Evolutionary conservation across 2,329 filamentous ascomycete species (phyloP).

Genomic region (Arthrocladium fulminans): DNA sequence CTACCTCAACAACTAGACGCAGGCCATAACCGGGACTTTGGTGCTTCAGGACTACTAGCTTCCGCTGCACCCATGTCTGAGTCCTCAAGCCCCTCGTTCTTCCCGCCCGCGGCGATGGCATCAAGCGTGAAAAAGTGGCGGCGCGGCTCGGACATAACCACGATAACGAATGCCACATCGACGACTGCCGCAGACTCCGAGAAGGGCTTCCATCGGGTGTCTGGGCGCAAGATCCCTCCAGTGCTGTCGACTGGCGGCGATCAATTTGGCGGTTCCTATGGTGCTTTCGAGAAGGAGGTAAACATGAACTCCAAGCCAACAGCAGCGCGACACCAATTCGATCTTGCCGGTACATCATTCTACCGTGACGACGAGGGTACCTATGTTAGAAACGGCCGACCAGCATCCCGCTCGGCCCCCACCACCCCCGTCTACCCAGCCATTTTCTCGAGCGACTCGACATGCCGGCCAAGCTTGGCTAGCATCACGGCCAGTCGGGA

Average conservation of each 20-base stretch:
- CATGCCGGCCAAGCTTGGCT: slow-evolving; percentile 14
- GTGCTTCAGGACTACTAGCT: neutral
- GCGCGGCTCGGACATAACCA: slow-evolving; percentile 21
- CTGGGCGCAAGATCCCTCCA: slow-evolving; percentile 40
- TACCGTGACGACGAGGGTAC: slow-evolving; percentile 26
- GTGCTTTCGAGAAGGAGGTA: slow-evolving; percentile 21
- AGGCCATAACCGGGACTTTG: slow-evolving; percentile 3
- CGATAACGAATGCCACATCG: slow-evolving; percentile 25
- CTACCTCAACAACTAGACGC: slow-evolving; percentile 22
- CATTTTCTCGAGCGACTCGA: slow-evolving; percentile 4
- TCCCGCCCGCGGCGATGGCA: slow-evolving; percentile 31
- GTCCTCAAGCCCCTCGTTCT: neutral
- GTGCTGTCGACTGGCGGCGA: slow-evolving; percentile 40
- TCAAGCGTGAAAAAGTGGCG: slow-evolving; percentile 30
- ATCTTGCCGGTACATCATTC: slow-evolving; percentile 24
- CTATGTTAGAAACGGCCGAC: slow-evolving; percentile 19
- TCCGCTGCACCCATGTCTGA: slow-evolving; percentile 28
- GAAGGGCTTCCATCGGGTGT: slow-evolving; percentile 42
- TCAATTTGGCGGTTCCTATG: slow-evolving; percentile 19
- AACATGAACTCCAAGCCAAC: slow-evolving; percentile 7
- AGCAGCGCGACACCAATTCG: slow-evolving; percentile 16
- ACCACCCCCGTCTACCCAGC: slow-evolving; percentile 11
- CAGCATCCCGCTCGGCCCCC: slow-evolving; percentile 16
- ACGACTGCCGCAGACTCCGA: slow-evolving; percentile 27
- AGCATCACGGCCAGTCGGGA: neutral